A percentile compares a stretch with the other conserved stretches of the same genome.
phyloP scores from a whole-genome alignment of 495 filamentous ascomycete genomes.

The Geoglossum glabrum region DNA sequence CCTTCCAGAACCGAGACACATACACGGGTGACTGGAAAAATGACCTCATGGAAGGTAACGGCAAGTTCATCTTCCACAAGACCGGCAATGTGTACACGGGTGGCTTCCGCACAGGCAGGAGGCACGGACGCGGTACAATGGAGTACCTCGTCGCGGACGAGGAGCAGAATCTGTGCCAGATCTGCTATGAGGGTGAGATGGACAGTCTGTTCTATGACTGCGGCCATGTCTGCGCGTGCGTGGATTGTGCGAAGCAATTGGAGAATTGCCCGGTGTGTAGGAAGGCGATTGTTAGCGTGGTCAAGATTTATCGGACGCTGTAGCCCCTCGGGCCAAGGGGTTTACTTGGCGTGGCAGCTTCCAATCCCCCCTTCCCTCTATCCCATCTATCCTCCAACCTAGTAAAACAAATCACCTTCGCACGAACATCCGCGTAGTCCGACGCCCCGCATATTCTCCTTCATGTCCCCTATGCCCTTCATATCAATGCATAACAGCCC shows the following conservation, averaged over 20 bases:
- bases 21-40: constrained; percentile 40
- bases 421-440: too few species aligned
- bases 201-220: constrained; percentile 45
- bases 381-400: not conserved
- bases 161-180: constrained; percentile 38
- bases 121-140: constrained; percentile 41
- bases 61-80: constrained; percentile 33
- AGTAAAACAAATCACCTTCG: not conserved
- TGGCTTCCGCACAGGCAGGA: constrained; percentile 40
- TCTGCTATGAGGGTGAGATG: constrained; percentile 43
- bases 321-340: not conserved
- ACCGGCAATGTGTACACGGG: constrained; percentile 45
- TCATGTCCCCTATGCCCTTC: not conserved
- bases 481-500: not conserved
- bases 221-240: constrained; percentile 44
- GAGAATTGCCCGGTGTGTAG: constrained; percentile 45
- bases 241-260: constrained; percentile 40
- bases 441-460: not conserved
- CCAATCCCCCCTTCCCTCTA: not conserved
- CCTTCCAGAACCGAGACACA: constrained; percentile 39
- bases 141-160: constrained; percentile 43
- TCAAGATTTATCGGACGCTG: constrained; percentile 3
- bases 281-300: constrained; percentile 24
- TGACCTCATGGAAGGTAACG: constrained; percentile 36
- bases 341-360: not conserved